Percentiles rank a stretch among this genome's conserved stretches.
Evolutionary conservation across 2,329 filamentous ascomycete species (phyloP).

Genomic region (Pseudogymnoascus sp.): DNA sequence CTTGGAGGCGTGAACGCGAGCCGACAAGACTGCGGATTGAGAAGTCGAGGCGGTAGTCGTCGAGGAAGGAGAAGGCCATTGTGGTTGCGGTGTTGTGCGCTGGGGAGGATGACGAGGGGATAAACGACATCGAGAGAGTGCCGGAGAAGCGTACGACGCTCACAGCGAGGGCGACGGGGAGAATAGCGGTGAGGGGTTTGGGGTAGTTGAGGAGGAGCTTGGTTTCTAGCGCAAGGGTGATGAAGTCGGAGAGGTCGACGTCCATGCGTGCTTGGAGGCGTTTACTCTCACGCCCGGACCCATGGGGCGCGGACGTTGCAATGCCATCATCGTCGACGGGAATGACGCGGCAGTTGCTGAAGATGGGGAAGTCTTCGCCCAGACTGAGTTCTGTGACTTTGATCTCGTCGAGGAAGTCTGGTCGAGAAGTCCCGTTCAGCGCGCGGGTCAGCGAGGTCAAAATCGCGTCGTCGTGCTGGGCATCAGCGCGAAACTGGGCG

Average conservation of each 20-base stretch:
- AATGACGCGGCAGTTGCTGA: slow-evolving; percentile 95
- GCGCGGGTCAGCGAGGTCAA: slow-evolving; percentile 76
- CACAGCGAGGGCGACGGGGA: slow-evolving; percentile 86
- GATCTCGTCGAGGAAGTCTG: slow-evolving; percentile 89
- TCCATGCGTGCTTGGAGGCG: slow-evolving; percentile 92
- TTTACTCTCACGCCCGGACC: slow-evolving; percentile 38
- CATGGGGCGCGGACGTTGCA: slow-evolving; percentile 17
- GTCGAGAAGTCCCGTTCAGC: slow-evolving; percentile 78
- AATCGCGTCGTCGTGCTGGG: slow-evolving; percentile 84
- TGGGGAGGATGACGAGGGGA: slow-evolving; percentile 59
- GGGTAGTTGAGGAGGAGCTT: slow-evolving; percentile 93
- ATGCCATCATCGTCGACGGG: slow-evolving; percentile 76
- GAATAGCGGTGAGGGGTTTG: slow-evolving; percentile 76
- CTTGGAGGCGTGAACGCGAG: slow-evolving; percentile 70
- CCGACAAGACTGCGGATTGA: slow-evolving; percentile 74
- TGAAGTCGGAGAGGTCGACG: slow-evolving; percentile 91
- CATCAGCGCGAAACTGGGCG: slow-evolving; percentile 87
- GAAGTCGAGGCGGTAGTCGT: slow-evolving; percentile 79
- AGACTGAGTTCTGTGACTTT: slow-evolving; percentile 87
- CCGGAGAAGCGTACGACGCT: slow-evolving; percentile 92
- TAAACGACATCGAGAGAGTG: slow-evolving; percentile 87
- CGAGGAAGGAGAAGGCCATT: slow-evolving; percentile 88
- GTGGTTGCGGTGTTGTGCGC: slow-evolving; percentile 70
- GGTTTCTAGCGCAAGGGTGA: slow-evolving; percentile 90
- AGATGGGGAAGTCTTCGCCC: slow-evolving; percentile 96